A percentile compares a stretch with the other conserved stretches of the same genome.
These are phyloP conservation scores for Lithocarpus polystachyus DNA, from an alignment of 306 rosid genomes.

Conservation along the genomic window DNA sequence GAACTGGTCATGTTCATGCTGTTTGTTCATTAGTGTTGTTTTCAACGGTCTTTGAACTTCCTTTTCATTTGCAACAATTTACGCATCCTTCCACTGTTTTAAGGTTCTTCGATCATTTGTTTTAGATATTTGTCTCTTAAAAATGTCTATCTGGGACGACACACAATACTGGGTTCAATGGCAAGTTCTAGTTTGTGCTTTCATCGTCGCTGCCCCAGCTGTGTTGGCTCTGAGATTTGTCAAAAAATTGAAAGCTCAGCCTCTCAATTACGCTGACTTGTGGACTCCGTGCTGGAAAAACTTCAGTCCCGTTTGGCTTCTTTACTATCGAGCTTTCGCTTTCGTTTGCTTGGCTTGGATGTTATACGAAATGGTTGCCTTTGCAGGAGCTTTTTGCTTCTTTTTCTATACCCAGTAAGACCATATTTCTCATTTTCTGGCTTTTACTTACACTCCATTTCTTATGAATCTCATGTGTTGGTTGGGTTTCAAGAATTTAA, in stretches of 20 bases:
- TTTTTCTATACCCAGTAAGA: slow-evolving; percentile 40
- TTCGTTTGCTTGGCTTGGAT: slow-evolving; percentile 27
- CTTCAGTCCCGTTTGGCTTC: slow-evolving; percentile 35
- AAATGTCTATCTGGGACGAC: slow-evolving; percentile 19
- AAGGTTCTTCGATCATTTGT: neutral
- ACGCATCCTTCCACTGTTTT: neutral
- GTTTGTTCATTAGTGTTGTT: too few species aligned
- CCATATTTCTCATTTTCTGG: neutral
- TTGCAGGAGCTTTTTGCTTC: slow-evolving; percentile 22
- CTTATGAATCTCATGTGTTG: neutral
- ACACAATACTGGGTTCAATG: slow-evolving; percentile 30
- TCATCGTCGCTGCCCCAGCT: slow-evolving; percentile 5
- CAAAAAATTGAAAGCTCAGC: slow-evolving; percentile 23
- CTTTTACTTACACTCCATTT: neutral
- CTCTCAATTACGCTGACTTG: slow-evolving; percentile 19
- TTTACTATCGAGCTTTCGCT: slow-evolving; percentile 25
- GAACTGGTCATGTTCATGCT: neutral
- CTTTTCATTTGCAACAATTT: neutral
- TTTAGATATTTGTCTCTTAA: neutral
- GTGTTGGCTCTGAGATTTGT: neutral
- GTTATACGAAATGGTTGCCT: slow-evolving; percentile 20
- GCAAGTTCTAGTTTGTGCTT: slow-evolving; percentile 30
- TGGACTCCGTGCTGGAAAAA: slow-evolving; percentile 38
- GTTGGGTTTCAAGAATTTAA: neutral
- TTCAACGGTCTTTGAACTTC: neutral